Base-by-base conservation (phyloP, 2,329 filamentous ascomycete genomes). In the Sporothrix dimorphospora region DNA sequence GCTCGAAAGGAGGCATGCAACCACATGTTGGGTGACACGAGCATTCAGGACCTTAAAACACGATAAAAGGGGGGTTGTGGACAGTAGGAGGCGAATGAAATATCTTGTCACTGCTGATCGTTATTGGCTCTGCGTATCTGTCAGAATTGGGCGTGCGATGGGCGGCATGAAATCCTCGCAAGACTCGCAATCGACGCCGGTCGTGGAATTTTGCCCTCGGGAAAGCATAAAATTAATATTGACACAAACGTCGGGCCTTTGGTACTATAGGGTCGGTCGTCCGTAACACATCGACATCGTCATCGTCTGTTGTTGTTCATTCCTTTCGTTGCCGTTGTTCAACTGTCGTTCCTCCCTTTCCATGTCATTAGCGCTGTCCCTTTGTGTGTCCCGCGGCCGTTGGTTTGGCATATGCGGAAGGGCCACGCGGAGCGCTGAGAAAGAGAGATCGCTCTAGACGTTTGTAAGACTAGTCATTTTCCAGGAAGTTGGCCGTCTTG, bases 321-420 rank as follows among this genome's bases (percentile, higher is more conserved):
- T n/a, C n/a, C 45, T n/a, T 14, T 49, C 16, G 19, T 16, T n/a
- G 19, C 45, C 45, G 45, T 2, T 49, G 14, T 27, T 9, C 14
- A 7, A 7, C 45, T 16, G 45, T 2, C n/a, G 14, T 27, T 9
- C 14, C 59, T 65, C 59, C 38, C 59, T 65, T 65, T 40, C 38
- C 59, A 63, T 14, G 38, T 24, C 59, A 27, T 27, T 65, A 65
- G 59, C 59, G 59, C 38, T 12, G 38, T n/a, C 12, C 14, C 53
- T 34, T 9, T 57, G 27, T n/a, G 27, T 34, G n/a, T 57, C 27
- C 49, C 55, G 30, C 30, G 55, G 27, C 9, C 40, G 59, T 65
- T 65, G 59, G 38, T 45, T 45, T 12, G 59, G 19, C 38, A 45
- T 16, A 27, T 65, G n/a, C 59, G 59, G 55, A 59, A 59, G n/a